Evolutionary conservation across 75 land plant species (phyloP), one percentile per base, ranked within the genome.

Genomic region (Pinus albicaulis): DNA sequence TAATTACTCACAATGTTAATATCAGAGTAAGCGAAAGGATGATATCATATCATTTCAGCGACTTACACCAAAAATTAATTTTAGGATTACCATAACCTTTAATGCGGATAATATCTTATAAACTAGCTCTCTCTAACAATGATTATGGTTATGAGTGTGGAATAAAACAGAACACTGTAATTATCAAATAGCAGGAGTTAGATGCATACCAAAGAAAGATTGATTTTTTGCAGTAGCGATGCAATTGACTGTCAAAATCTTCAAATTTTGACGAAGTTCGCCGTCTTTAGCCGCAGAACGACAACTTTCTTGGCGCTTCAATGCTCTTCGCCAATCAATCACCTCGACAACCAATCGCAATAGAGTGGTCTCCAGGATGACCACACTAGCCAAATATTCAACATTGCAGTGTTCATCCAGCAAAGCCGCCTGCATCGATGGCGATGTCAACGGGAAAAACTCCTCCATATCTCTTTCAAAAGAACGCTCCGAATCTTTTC

Each of bases 381-480:
- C 71, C 71, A 68, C 71, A 68, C 52, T 36, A 20, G 48, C 71
- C 71, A 68, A 68, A 41, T 68, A 68, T 10, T 68, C 71, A 16
- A 68, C 12, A 36, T 10, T 41, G 52, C 71, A 68, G 4, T 17
- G 8, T 7, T 68, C 24, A 20, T 68, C 52, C n/a, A 68, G 34
- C 71, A 68, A 68, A 6, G 71, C 23, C 22, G 71, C 52, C 16
- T 41, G 71, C 3, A 68, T 34, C 20, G 11, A 19, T 20, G 71
- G 13, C 11, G 71, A 68, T 28, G 20, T 38, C 31, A 68, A 38
- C 20, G 71, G 71, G 11, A 68, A 68, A 68, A 68, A 17, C 1
- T 19, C 52, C 52, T 41, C 23, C 71, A 68, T 19, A 41, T 68
- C 52, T 44, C 41, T 68, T n/a, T 68, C 48, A 68, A n/a, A 19